Evolutionary conservation across 2,329 filamentous ascomycete species (phyloP).

Genomic region (Elsinoe arachidis): DNA sequence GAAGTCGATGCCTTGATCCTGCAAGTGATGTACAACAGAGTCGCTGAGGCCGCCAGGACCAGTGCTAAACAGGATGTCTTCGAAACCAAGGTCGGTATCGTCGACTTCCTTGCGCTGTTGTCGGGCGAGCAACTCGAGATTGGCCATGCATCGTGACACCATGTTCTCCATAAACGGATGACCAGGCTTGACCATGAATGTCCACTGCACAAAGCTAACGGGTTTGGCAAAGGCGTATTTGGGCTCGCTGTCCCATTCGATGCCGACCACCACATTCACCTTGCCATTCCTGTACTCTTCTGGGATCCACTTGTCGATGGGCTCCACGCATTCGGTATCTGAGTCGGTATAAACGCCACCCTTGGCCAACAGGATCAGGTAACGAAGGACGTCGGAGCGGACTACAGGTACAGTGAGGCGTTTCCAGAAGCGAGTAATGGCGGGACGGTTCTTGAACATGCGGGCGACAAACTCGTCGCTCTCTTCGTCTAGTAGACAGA

Average conservation of each 20-base stretch:
- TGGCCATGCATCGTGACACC: constrained; percentile 51
- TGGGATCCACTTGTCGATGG: constrained; percentile 19
- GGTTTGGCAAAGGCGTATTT: constrained; percentile 8
- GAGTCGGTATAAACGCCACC: constrained; percentile 20
- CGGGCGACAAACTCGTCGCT: neutral
- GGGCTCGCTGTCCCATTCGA: constrained; percentile 15
- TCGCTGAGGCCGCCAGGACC: constrained; percentile 62
- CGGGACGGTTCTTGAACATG: constrained; percentile 38
- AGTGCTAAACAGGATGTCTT: constrained; percentile 57
- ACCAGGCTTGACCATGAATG: constrained; percentile 18
- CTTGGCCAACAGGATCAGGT: constrained; percentile 18
- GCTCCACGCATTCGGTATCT: constrained; percentile 17
- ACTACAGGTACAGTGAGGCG: constrained; percentile 14
- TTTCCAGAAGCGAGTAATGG: constrained; percentile 16
- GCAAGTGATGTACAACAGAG: constrained; percentile 58
- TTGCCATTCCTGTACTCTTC: constrained; percentile 28
- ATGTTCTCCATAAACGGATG: constrained; percentile 33
- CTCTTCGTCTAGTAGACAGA: constrained; percentile 6
- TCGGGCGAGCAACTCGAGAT: constrained; percentile 1
- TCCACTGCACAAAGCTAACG: constrained; percentile 17
- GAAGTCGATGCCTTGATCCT: constrained; percentile 39
- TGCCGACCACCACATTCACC: constrained; percentile 17
- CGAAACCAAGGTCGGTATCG: constrained; percentile 2
- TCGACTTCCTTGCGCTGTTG: constrained; percentile 13
- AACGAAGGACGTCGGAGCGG: constrained; percentile 18